phyloP scores from a whole-genome alignment of 164 flowering plant genomes.

The Kingdonia uniflora region DNA sequence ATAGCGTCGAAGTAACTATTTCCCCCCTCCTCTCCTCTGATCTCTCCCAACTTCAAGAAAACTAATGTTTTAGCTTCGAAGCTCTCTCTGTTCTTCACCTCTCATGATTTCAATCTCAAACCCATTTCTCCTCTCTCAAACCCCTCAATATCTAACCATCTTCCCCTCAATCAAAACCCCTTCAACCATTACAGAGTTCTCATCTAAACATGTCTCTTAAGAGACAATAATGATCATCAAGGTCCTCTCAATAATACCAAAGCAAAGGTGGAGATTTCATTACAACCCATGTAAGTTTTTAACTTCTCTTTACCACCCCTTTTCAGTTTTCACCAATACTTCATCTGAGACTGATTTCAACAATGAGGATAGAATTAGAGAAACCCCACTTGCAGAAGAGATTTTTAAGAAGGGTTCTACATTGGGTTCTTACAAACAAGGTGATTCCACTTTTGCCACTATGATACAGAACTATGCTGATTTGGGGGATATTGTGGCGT shows the following conservation, averaged over 20 bases:
- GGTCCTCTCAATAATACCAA: neutral
- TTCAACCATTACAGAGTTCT: neutral
- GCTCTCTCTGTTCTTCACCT: no score
- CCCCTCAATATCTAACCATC: neutral
- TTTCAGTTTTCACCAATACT: no score
- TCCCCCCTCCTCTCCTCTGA: no score
- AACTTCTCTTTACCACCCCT: neutral
- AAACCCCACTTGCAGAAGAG: conserved; percentile 21
- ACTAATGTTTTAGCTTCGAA: no score
- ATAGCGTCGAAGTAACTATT: no score
- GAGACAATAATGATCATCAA: no score
- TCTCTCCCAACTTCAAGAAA: no score
- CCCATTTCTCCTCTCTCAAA: neutral
- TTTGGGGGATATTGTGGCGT: conserved; percentile 38
- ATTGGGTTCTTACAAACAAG: conserved; percentile 56
- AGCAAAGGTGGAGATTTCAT: conserved; percentile 13
- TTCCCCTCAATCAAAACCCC: neutral
- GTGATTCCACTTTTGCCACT: conserved; percentile 61
- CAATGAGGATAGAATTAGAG: neutral
- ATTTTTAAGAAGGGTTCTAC: conserved; percentile 32
- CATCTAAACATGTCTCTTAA: conserved; percentile 3
- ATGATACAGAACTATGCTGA: conserved; percentile 43
- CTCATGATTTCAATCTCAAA: no score
- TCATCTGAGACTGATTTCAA: no score
- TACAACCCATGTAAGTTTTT: conserved; percentile 14